Conservation (phyloP, 176 grass and related monocot species). For the Guadua angustifolia region DNA sequence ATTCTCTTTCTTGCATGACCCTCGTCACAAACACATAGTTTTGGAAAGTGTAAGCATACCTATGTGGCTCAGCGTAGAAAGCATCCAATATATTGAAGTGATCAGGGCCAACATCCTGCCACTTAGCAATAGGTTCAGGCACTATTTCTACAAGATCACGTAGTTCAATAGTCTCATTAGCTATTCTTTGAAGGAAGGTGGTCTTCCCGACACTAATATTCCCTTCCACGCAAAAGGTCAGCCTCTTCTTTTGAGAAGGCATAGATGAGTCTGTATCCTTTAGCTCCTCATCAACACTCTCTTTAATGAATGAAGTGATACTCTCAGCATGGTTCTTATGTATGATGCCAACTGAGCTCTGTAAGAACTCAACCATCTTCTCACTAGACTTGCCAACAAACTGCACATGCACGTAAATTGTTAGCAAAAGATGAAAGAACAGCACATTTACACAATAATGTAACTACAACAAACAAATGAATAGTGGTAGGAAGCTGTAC, state of each 20-base stretch:
- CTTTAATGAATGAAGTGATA: slow-evolving; percentile 93
- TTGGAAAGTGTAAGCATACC: slow-evolving; percentile 98
- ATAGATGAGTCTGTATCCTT: slow-evolving; percentile 58
- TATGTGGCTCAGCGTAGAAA: slow-evolving; percentile 84
- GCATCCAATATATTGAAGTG: slow-evolving; percentile 96
- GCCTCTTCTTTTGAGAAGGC: slow-evolving; percentile 60
- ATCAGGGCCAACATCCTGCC: slow-evolving; percentile 96
- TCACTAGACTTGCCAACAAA: slow-evolving; percentile 79
- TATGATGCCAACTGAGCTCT: slow-evolving; percentile 85
- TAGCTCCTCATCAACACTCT: slow-evolving; percentile 79
- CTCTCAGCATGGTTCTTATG: slow-evolving; percentile 95
- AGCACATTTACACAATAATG: not conserved
- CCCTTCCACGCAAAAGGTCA: slow-evolving; percentile 98
- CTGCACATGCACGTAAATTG: slow-evolving; percentile 45
- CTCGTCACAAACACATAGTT: slow-evolving; percentile 99
- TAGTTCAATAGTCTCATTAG: slow-evolving; percentile 95
- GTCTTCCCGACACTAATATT: slow-evolving; percentile 97
- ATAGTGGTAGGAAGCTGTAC: not conserved
- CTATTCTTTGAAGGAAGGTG: slow-evolving; percentile 93
- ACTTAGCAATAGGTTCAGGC: slow-evolving; percentile 86
- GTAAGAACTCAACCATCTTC: slow-evolving; percentile 94
- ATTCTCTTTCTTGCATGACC: slow-evolving; percentile 98
- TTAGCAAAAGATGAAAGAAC: not conserved
- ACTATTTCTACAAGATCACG: slow-evolving; percentile 96
- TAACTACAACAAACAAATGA: not conserved